These are phyloP conservation scores for Coffea canephora DNA, from an alignment of 257 asterid genomes.

Conservation along the genomic window DNA sequence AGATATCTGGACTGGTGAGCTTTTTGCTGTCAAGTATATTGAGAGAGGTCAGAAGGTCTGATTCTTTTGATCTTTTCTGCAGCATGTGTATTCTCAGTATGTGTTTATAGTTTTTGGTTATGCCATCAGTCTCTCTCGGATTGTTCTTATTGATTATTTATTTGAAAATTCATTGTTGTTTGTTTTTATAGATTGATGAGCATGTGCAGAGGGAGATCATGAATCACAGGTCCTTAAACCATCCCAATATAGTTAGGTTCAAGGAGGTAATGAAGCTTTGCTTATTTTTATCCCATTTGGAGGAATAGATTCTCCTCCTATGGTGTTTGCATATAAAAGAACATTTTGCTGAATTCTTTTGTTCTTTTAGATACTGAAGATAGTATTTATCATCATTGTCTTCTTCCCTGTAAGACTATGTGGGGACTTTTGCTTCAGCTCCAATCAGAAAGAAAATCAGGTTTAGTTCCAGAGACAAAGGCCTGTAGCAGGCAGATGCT, in stretches of 20 bases:
- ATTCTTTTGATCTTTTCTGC: conserved; percentile 1
- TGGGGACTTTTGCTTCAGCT: not conserved
- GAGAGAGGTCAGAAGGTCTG: conserved; percentile 79
- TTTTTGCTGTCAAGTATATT: conserved; percentile 79
- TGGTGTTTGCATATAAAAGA: not conserved
- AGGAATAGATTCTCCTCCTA: not conserved
- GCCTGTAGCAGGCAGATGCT: not conserved
- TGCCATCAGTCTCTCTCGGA: not conserved
- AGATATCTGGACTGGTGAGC: conserved; percentile 57
- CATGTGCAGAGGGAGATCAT: conserved; percentile 82
- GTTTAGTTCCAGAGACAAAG: not conserved
- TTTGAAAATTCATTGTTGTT: not conserved
- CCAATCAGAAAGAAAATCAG: not conserved
- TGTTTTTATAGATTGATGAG: conserved; percentile 56
- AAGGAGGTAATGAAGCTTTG: conserved; percentile 48
- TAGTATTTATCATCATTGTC: not conserved
- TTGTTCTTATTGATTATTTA: not conserved
- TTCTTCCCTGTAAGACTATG: not conserved
- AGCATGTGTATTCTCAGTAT: not conserved
- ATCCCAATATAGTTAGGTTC: conserved; percentile 68
- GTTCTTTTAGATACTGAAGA: not conserved
- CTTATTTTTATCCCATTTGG: not conserved
- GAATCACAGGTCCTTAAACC: conserved; percentile 71
- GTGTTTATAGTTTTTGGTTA: not conserved
- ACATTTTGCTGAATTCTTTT: not conserved